Conservation (phyloP, 257 asterid species). For the Ophiorrhiza pumila region DNA sequence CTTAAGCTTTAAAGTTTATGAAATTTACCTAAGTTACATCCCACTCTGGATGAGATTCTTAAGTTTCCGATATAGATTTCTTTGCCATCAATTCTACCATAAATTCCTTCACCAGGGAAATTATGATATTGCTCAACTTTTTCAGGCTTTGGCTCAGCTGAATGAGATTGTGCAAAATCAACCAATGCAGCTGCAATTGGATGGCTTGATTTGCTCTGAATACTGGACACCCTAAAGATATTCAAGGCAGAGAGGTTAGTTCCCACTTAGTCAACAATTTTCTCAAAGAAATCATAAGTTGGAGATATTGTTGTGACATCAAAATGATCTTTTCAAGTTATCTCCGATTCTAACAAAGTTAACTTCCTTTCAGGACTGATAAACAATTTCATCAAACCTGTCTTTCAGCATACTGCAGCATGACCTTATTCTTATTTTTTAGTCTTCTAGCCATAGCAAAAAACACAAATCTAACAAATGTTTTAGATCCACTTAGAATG, state of each 20-base stretch:
- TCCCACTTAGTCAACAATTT: background rate
- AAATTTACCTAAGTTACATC: constrained; percentile 51
- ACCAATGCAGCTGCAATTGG: constrained; percentile 77
- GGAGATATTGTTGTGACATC: background rate
- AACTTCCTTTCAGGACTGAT: background rate
- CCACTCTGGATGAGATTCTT: constrained; percentile 57
- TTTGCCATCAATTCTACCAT: constrained; percentile 49
- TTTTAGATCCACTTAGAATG: no score
- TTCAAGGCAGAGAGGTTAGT: background rate
- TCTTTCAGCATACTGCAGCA: no score
- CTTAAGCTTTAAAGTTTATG: background rate
- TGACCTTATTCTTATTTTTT: no score
- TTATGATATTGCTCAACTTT: constrained; percentile 51
- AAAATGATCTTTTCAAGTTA: background rate
- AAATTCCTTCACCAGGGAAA: no score
- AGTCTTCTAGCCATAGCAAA: no score
- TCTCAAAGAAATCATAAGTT: background rate
- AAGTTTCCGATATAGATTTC: constrained; percentile 56
- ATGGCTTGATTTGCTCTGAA: constrained; percentile 76
- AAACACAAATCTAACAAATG: no score
- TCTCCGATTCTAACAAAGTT: background rate
- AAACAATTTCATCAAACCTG: background rate
- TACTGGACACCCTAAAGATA: constrained; percentile 63
- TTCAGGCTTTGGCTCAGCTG: constrained; percentile 58
- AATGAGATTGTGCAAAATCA: constrained; percentile 41